Evolutionary conservation across 2,329 filamentous ascomycete genomes (phyloP).

Genomic region (Botrytis deweyae): DNA sequence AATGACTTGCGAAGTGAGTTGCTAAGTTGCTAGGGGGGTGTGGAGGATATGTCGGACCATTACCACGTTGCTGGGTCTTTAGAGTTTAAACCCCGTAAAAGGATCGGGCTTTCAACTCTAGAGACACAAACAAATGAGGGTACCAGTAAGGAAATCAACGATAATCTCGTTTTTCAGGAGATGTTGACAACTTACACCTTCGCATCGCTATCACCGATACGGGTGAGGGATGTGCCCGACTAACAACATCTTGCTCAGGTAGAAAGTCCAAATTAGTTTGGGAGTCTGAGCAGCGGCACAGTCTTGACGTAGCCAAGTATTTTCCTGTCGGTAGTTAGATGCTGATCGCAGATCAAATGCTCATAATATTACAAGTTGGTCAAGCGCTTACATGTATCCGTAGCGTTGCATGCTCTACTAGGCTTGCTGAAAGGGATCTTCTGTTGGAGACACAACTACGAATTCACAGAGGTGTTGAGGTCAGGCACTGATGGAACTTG

Average conservation of each 20-base stretch:
- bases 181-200: background rate
- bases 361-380: conserved; percentile 1
- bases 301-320: conserved; percentile 2
- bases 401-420: background rate
- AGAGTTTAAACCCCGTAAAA: background rate
- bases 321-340: conserved; percentile 14
- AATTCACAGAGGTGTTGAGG: background rate
- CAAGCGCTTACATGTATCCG: background rate
- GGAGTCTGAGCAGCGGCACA: conserved; percentile 11
- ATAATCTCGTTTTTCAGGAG: background rate
- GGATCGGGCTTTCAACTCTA: background rate
- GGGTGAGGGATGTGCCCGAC: background rate
- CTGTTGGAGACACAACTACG: background rate
- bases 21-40: background rate
- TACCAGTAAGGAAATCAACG: background rate
- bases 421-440: background rate
- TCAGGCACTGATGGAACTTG: conserved; percentile 6
- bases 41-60: conserved; percentile 5
- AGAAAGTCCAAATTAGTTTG: background rate
- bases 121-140: background rate
- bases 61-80: conserved; percentile 10
- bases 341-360: conserved; percentile 1
- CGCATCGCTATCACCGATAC: background rate
- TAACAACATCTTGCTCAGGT: background rate
- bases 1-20: background rate